Evolutionary conservation across 176 grass and related monocot genomes (phyloP).

Genomic region (Calamus simplicifolius): DNA sequence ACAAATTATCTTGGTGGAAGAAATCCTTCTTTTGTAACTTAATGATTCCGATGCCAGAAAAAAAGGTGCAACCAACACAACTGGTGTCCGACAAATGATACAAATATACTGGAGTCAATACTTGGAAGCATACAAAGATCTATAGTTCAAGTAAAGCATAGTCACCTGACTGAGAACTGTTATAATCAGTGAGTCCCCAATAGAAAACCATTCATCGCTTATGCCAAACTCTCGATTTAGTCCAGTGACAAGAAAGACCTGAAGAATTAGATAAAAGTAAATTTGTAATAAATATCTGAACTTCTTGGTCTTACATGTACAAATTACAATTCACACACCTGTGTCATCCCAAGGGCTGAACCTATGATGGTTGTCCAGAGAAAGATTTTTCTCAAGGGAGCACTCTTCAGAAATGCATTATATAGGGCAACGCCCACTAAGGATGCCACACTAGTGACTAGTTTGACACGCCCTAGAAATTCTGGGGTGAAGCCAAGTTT

Average conservation of each 20-base stretch:
- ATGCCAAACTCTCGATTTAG: conserved; percentile 66
- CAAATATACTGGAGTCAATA: no score
- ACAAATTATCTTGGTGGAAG: no score
- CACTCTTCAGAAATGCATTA: conserved; percentile 72
- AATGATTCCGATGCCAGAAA: no score
- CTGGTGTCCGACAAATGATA: no score
- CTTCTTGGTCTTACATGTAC: not conserved
- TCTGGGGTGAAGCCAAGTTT: conserved; percentile 94
- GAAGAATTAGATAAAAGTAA: conserved; percentile 17
- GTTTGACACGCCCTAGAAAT: conserved; percentile 82
- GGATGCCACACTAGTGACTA: conserved; percentile 90
- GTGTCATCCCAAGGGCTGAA: conserved; percentile 86
- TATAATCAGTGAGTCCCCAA: conserved; percentile 93
- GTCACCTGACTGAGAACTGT: conserved; percentile 88
- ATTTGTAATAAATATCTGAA: conserved; percentile 8
- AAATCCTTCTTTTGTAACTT: no score
- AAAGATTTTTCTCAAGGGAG: conserved; percentile 85
- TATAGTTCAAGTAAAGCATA: not conserved
- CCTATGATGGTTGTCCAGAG: conserved; percentile 66
- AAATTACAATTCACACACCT: conserved; percentile 36
- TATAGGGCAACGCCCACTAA: conserved; percentile 81
- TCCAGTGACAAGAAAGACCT: conserved; percentile 88
- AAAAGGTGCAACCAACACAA: no score
- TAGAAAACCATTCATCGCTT: conserved; percentile 91
- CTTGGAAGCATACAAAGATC: not conserved